Evolutionary conservation across 2,329 filamentous ascomycete genomes (phyloP).

Genomic region (Fusarium graminum): DNA sequence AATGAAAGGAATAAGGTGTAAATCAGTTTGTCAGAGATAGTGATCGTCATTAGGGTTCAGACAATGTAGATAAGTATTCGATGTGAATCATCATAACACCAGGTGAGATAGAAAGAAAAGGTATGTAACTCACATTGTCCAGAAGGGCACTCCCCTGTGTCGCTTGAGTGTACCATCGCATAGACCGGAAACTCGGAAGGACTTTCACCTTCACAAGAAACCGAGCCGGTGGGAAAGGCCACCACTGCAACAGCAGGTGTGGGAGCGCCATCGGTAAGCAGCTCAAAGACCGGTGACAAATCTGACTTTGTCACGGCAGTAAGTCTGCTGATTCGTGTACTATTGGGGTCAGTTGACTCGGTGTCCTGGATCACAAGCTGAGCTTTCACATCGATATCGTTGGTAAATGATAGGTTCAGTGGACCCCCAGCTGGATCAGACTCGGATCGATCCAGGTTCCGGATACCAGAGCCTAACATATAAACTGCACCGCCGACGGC

Average conservation of each 20-base stretch:
- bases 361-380: slow-evolving; percentile 64
- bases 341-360: slow-evolving; percentile 49
- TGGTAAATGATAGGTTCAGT: slow-evolving; percentile 66
- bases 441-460: slow-evolving; percentile 49
- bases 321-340: slow-evolving; percentile 66
- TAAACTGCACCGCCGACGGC: slow-evolving; percentile 94
- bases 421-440: slow-evolving; percentile 44
- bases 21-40: slow-evolving; percentile 92
- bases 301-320: slow-evolving; percentile 78
- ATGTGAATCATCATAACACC: slow-evolving; percentile 84
- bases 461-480: slow-evolving; percentile 80
- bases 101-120: slow-evolving; percentile 48
- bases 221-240: slow-evolving; percentile 69
- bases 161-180: slow-evolving; percentile 82
- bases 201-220: slow-evolving; percentile 53
- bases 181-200: slow-evolving; percentile 64
- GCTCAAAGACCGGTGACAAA: slow-evolving; percentile 75
- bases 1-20: slow-evolving; percentile 51
- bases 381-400: slow-evolving; percentile 69
- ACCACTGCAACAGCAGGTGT: slow-evolving; percentile 80
- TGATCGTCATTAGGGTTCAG: slow-evolving; percentile 91
- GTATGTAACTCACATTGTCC: slow-evolving; percentile 83
- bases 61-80: slow-evolving; percentile 99
- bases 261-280: slow-evolving; percentile 79
- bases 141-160: slow-evolving; percentile 89